Conservation (phyloP, 176 grass and related monocot species). For the Hordeum marinum region DNA sequence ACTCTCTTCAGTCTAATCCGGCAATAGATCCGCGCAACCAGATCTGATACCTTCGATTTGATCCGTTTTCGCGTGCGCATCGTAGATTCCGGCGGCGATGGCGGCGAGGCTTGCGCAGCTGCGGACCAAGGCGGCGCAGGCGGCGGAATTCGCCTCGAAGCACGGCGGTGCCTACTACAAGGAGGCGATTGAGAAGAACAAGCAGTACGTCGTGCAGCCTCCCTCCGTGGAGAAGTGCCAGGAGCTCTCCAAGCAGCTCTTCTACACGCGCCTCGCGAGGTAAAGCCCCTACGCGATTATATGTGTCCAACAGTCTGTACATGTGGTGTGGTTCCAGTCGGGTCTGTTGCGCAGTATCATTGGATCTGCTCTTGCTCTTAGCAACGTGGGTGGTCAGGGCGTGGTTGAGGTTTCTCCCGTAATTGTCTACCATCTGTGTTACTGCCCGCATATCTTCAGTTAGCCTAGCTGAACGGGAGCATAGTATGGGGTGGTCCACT, state of each 20-base stretch:
- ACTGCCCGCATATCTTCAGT: not conserved
- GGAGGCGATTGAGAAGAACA: conserved; percentile 89
- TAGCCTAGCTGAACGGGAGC: conserved; percentile 5
- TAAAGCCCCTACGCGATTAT: not conserved
- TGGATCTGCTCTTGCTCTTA: conserved; percentile 12
- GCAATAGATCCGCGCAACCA: not conserved
- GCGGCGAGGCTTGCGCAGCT: conserved; percentile 78
- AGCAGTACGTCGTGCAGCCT: conserved; percentile 69
- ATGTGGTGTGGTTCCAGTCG: not conserved
- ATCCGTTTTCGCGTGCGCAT: not conserved
- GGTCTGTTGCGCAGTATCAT: not conserved
- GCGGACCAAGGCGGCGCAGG: conserved; percentile 50
- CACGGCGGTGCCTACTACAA: conserved; percentile 63
- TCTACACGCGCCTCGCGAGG: conserved; percentile 94
- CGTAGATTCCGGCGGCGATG: conserved; percentile 46
- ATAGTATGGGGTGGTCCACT: not conserved
- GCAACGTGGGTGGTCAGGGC: not conserved
- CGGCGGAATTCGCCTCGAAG: conserved; percentile 56
- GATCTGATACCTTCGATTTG: conserved; percentile 20
- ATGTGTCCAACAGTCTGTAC: not conserved
- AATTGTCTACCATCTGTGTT: not conserved
- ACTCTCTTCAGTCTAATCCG: not conserved
- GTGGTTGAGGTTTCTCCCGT: not conserved
- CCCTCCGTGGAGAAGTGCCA: conserved; percentile 80
- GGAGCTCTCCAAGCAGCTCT: conserved; percentile 92